Conservation (phyloP, 1,284 basidiomycete genomes). For the Vanrija sp. region DNA sequence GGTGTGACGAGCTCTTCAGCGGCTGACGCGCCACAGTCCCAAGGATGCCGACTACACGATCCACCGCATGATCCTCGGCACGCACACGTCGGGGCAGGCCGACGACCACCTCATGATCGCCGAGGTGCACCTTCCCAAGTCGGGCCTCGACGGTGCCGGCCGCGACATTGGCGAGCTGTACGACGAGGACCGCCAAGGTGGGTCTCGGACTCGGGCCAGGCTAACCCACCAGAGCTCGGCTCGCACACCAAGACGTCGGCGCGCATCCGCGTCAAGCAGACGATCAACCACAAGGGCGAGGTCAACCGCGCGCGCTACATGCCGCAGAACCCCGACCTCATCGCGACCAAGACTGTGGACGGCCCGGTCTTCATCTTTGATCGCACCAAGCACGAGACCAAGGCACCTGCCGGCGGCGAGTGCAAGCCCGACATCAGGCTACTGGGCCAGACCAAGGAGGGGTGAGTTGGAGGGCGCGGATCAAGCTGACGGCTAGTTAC, state of each 20-base stretch:
- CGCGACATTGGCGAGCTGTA: constrained; percentile 73
- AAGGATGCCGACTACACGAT: constrained; percentile 84
- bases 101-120: constrained; percentile 97
- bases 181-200: constrained; percentile 81
- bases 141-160: constrained; percentile 51
- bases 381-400: constrained; percentile 91
- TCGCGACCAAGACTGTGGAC: constrained; percentile 87
- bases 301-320: constrained; percentile 97
- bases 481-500: constrained; percentile 57
- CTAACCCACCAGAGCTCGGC: constrained; percentile 62
- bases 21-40: constrained; percentile 49
- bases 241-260: constrained; percentile 72
- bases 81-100: constrained; percentile 92
- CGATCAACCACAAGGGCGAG: constrained; percentile 93
- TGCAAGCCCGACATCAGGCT: constrained; percentile 89
- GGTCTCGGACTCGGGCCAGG: constrained; percentile 6
- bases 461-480: constrained; percentile 56
- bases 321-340: constrained; percentile 96
- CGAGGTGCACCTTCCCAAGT: constrained; percentile 85
- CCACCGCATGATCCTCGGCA: constrained; percentile 91
- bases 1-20: constrained; percentile 35
- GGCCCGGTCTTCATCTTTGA: constrained; percentile 95
- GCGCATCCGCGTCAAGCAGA: constrained; percentile 83
- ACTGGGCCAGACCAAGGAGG: constrained; percentile 86
- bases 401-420: constrained; percentile 75